Conservation (phyloP, 129 eudicot species). For the Oenanthe sinensis region DNA sequence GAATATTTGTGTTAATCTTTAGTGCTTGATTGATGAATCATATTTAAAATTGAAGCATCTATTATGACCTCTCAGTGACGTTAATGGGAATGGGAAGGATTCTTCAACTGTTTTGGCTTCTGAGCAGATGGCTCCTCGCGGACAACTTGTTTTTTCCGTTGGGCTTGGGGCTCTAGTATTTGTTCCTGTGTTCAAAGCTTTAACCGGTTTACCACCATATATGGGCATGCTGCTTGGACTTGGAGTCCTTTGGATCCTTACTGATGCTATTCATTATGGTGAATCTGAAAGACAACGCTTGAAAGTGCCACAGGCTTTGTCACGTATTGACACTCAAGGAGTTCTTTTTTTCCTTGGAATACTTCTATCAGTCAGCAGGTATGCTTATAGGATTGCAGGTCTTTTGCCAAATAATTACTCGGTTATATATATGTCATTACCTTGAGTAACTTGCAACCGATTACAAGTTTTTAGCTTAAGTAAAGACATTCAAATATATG, state of each 20-base stretch:
- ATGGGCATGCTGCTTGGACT: constrained; percentile 96
- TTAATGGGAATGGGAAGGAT: constrained; percentile 59
- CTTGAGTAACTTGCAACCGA: background rate
- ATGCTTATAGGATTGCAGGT: background rate
- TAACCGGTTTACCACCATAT: constrained; percentile 91
- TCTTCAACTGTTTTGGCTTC: constrained; percentile 69
- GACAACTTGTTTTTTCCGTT: constrained; percentile 79
- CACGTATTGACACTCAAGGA: constrained; percentile 98
- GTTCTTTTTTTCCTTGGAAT: constrained; percentile 92
- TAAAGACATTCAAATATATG: background rate
- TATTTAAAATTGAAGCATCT: background rate
- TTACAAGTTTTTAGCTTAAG: background rate
- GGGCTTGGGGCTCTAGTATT: constrained; percentile 84
- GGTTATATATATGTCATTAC: background rate
- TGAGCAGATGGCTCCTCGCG: constrained; percentile 99
- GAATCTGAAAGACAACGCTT: constrained; percentile 82
- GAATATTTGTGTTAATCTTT: background rate
- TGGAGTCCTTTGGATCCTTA: constrained; percentile 90
- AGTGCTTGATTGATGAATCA: constrained; percentile 1
- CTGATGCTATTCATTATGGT: constrained; percentile 96
- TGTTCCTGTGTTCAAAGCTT: constrained; percentile 85
- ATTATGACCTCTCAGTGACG: constrained; percentile 49
- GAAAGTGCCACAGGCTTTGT: constrained; percentile 95
- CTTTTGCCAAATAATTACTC: background rate
- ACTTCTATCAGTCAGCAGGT: constrained; percentile 97